Evolutionary conservation across 805 yeast species (phyloP).

Genomic region (Zygoascus flipseniorum): DNA sequence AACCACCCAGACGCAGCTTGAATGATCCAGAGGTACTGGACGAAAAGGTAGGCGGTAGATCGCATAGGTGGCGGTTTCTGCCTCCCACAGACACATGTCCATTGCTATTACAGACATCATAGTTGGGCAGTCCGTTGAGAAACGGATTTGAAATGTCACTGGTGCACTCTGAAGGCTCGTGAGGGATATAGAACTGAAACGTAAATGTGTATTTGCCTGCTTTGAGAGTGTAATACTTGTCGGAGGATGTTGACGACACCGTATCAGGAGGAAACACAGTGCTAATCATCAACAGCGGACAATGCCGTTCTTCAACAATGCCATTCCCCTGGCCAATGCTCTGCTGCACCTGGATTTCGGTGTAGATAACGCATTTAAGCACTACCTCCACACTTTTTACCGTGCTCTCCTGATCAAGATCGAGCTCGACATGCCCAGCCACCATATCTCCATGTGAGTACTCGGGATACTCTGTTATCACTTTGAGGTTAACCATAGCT

Average conservation of each 20-base stretch:
- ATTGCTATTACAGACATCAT: neutral
- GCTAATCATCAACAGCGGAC: neutral
- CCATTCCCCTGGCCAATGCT: slow-evolving; percentile 4
- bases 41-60: neutral
- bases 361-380: neutral
- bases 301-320: neutral
- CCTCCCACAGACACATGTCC: neutral
- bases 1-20: slow-evolving; percentile 1
- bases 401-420: neutral
- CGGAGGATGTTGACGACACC: neutral
- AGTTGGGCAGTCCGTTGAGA: neutral
- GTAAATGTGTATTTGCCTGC: neutral
- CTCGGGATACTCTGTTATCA: neutral
- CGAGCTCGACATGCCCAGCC: slow-evolving; percentile 1
- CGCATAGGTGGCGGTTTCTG: neutral
- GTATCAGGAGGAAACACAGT: neutral
- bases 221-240: neutral
- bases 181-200: neutral
- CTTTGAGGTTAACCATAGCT: neutral
- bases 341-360: slow-evolving; percentile 1
- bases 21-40: neutral
- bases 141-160: neutral
- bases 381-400: neutral
- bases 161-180: neutral
- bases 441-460: slow-evolving; percentile 2